A percentile compares a stretch with the other conserved stretches of the same genome.
Evolutionary conservation across 1,139 yeast genomes (phyloP).

Genomic region (Saccharomyces hybrid): DNA sequence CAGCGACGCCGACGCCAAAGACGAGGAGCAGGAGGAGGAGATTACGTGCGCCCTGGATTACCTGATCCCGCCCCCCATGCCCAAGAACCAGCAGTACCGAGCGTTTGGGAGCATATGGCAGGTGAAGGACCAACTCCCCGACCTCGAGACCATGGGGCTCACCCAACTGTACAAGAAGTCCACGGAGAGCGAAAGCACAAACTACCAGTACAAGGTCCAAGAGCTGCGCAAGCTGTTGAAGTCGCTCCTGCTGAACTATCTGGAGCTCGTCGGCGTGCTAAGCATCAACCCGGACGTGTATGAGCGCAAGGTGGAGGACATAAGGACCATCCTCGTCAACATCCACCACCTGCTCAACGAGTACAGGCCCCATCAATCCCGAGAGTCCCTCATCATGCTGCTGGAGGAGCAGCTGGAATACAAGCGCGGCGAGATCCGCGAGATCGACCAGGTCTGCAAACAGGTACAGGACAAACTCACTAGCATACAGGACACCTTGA

Average conservation of each 20-base stretch:
- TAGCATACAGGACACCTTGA: slow-evolving; percentile 15
- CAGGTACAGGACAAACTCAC: slow-evolving; percentile 40
- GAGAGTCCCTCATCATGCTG: slow-evolving; percentile 69
- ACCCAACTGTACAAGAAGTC: slow-evolving; percentile 47
- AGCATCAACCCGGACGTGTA: slow-evolving; percentile 60
- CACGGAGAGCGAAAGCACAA: slow-evolving; percentile 15
- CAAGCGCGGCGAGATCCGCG: slow-evolving; percentile 45
- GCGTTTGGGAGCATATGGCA: slow-evolving; percentile 84
- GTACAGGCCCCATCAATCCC: slow-evolving; percentile 81
- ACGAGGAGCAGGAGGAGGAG: slow-evolving; percentile 7
- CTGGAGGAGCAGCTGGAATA: slow-evolving; percentile 55
- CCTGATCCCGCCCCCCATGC: slow-evolving; percentile 60
- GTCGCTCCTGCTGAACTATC: slow-evolving; percentile 59
- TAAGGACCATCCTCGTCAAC: slow-evolving; percentile 67
- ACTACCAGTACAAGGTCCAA: slow-evolving; percentile 47
- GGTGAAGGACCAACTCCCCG: slow-evolving; percentile 55
- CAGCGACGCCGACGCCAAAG: slow-evolving; percentile 5
- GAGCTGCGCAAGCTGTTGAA: slow-evolving; percentile 65
- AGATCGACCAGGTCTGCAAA: slow-evolving; percentile 40
- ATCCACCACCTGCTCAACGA: slow-evolving; percentile 78
- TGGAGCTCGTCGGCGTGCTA: slow-evolving; percentile 67
- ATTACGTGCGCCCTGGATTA: slow-evolving; percentile 36
- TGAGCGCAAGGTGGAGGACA: slow-evolving; percentile 58
- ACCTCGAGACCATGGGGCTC: slow-evolving; percentile 59
- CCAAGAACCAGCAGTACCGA: slow-evolving; percentile 53